phyloP scores from a whole-genome alignment of 2,329 filamentous ascomycete genomes.

The Spiromastix sp. region DNA sequence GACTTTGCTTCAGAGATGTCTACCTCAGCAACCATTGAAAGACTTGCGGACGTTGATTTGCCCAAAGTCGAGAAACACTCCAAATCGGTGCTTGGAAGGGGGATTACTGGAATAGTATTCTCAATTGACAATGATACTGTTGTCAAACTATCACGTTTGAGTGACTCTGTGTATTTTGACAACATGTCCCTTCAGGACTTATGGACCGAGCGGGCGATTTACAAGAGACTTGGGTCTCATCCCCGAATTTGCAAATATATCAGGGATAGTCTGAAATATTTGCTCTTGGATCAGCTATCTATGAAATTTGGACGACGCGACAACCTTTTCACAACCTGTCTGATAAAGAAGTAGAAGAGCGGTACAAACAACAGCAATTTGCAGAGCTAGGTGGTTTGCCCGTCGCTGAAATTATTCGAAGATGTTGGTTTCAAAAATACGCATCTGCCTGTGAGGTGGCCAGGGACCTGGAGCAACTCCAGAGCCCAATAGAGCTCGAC shows the following conservation, averaged over 20 bases:
- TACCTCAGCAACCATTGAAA: no score
- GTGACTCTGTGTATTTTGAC: no score
- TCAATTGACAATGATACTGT: no score
- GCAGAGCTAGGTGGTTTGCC: background rate
- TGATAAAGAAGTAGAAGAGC: conserved; percentile 1
- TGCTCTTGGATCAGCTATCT: background rate
- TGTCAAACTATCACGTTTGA: no score
- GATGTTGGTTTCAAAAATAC: conserved; percentile 1
- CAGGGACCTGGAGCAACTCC: background rate
- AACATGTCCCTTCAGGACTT: background rate
- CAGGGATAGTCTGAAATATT: no score
- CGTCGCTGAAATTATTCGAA: background rate
- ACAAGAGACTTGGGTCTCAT: background rate
- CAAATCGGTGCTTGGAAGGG: no score
- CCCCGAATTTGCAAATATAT: conserved; percentile 1
- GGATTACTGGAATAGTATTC: no score
- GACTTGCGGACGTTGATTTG: no score
- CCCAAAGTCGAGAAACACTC: no score
- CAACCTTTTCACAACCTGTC: background rate
- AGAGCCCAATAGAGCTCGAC: no score
- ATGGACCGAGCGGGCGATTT: background rate
- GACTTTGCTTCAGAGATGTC: no score
- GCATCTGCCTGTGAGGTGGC: background rate
- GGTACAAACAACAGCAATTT: background rate
- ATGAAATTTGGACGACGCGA: background rate